Conservation (phyloP, 768 basidiomycete species). For the Pulveroboletus ravenelii region DNA sequence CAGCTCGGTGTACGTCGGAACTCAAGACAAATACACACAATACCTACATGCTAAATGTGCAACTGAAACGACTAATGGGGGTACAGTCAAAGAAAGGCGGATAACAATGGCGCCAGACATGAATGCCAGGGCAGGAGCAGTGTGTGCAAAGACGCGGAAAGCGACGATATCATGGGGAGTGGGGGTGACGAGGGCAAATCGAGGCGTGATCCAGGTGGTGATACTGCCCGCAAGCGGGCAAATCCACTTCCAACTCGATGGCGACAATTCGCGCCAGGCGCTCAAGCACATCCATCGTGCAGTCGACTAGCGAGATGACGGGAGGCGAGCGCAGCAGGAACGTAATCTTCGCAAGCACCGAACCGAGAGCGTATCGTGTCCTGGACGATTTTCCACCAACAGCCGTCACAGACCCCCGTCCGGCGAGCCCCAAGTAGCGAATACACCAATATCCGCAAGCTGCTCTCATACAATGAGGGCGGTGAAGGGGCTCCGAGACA, state of each 20-base stretch:
- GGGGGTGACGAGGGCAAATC: conserved; percentile 25
- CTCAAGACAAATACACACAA: conserved; percentile 26
- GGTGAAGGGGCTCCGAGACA: conserved; percentile 19
- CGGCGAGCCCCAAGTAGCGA: conserved; percentile 23
- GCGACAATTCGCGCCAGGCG: conserved; percentile 12
- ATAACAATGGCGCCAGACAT: conserved; percentile 19
- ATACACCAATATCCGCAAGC: conserved; percentile 20
- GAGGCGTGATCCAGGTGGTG: conserved; percentile 13
- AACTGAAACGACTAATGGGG: conserved; percentile 23
- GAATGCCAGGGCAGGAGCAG: conserved; percentile 14
- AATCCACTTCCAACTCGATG: conserved; percentile 8
- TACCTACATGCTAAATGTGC: conserved; percentile 29
- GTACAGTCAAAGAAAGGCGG: conserved; percentile 23
- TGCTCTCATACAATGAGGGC: conserved; percentile 36
- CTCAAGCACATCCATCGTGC: conserved; percentile 24
- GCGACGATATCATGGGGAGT: conserved; percentile 7
- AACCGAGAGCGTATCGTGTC: conserved; percentile 3
- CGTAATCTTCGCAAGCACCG: conserved; percentile 1
- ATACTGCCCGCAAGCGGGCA: conserved; percentile 28
- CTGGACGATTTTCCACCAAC: conserved; percentile 19
- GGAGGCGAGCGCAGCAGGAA: conserved; percentile 21
- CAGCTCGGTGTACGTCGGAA: conserved; percentile 27
- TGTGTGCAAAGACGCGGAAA: conserved; percentile 7
- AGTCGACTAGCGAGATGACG: conserved; percentile 38
- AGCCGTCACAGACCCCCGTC: conserved; percentile 26